Evolutionary conservation across 352 stramenopile species (phyloP).

Genomic region (Phytophthora capsici): DNA sequence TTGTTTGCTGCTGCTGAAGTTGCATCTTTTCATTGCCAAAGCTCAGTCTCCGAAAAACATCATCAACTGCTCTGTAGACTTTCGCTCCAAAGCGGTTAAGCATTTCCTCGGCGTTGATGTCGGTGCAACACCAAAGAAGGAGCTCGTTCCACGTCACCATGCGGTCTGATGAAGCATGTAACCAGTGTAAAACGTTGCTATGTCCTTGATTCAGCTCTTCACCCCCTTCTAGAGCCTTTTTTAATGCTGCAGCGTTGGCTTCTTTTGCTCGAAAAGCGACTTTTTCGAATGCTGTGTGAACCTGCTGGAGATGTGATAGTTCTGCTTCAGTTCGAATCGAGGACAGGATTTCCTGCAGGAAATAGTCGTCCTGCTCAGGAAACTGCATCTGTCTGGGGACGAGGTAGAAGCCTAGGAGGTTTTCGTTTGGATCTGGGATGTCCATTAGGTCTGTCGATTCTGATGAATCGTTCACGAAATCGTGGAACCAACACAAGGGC

Average conservation of each 20-base stretch:
- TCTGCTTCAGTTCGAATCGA: constrained; percentile 42
- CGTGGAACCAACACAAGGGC: constrained; percentile 55
- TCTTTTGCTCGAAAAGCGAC: constrained; percentile 26
- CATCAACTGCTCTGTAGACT: constrained; percentile 10
- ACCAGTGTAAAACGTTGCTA: constrained; percentile 18
- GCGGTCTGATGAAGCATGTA: constrained; percentile 8
- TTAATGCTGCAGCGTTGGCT: constrained; percentile 16
- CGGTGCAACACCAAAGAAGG: constrained; percentile 41
- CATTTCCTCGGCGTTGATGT: constrained; percentile 41
- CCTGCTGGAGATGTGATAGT: constrained; percentile 31
- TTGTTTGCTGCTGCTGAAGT: constrained; percentile 2
- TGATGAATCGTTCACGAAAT: constrained; percentile 7
- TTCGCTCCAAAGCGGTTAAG: constrained; percentile 28
- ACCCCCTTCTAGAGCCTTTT: constrained; percentile 16
- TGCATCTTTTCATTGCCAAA: constrained; percentile 5
- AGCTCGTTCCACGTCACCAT: constrained; percentile 46
- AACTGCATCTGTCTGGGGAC: constrained; percentile 67
- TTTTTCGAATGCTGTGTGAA: constrained; percentile 40
- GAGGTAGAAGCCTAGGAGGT: constrained; percentile 65
- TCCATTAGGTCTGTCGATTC: constrained; percentile 12
- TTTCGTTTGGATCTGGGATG: constrained; percentile 52
- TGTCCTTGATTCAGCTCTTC: constrained; percentile 7
- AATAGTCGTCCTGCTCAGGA: constrained; percentile 56
- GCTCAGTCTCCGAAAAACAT: constrained; percentile 29
- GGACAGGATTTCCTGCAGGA: constrained; percentile 50